Conservation (phyloP, 2,329 filamentous ascomycete species). For the Nothomitra cinnamomea region DNA sequence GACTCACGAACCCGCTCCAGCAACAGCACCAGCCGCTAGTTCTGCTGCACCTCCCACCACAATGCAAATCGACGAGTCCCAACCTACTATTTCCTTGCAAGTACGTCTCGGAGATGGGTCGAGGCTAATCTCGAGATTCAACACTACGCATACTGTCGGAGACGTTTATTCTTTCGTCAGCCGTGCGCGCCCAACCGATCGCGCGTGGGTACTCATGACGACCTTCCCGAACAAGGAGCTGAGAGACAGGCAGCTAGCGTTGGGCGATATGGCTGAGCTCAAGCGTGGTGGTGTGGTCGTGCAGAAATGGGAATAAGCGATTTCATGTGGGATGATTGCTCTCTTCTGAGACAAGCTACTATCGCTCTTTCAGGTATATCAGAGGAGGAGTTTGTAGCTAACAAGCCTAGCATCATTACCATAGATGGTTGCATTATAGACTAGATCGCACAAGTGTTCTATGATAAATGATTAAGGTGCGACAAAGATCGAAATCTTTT, state of each 20-base stretch:
- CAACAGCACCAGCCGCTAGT: constrained; percentile 17
- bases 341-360: no score
- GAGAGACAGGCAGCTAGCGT: constrained; percentile 41
- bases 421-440: no score
- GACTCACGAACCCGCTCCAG: constrained; percentile 13
- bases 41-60: constrained; percentile 20
- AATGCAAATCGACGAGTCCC: constrained; percentile 42
- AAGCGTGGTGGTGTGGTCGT: constrained; percentile 48
- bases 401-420: no score
- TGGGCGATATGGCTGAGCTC: constrained; percentile 46
- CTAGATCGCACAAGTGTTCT: no score
- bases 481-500: no score
- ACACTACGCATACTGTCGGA: constrained; percentile 58
- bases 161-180: constrained; percentile 63
- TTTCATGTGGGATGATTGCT: background rate
- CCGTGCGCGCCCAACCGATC: constrained; percentile 37
- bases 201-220: constrained; percentile 61
- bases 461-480: no score
- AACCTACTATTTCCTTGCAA: constrained; percentile 52
- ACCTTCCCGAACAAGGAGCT: constrained; percentile 74
- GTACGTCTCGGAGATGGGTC: constrained; percentile 67
- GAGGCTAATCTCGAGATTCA: constrained; percentile 63
- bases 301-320: constrained; percentile 32
- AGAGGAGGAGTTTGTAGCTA: no score
- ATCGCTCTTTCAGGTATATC: no score